phyloP scores from a whole-genome alignment of 257 asterid species.

The Solanum tarijense region DNA sequence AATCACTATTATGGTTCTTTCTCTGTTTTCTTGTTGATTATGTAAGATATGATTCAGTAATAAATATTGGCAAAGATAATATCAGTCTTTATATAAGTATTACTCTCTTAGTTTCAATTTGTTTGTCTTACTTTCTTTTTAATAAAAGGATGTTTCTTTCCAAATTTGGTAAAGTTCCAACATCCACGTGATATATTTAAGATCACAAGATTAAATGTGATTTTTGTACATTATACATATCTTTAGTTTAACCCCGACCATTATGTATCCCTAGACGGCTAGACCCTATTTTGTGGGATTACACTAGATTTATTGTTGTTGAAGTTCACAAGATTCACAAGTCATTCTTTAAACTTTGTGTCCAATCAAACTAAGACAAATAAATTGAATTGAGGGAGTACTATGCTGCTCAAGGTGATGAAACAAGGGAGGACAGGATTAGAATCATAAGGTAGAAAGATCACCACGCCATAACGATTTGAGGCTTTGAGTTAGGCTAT shows the following conservation, averaged over 20 bases:
- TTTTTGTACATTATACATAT: not conserved
- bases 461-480: not conserved
- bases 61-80: not conserved
- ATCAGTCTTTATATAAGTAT: not conserved
- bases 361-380: not conserved
- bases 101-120: not conserved
- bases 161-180: not conserved
- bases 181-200: not conserved
- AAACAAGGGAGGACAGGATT: not conserved
- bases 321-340: not conserved
- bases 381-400: not conserved
- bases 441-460: not conserved
- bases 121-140: not conserved
- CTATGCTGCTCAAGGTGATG: not conserved
- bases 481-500: not conserved
- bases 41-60: not conserved
- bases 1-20: constrained; percentile 28
- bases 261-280: not conserved
- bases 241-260: not conserved
- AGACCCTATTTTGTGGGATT: not conserved
- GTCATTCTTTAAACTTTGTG: not conserved
- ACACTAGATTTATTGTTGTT: not conserved
- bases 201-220: not conserved
- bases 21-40: not conserved
- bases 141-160: not conserved